Evolutionary conservation across 2,329 filamentous ascomycete genomes (phyloP).

Genomic region (Colletotrichum limetticola): DNA sequence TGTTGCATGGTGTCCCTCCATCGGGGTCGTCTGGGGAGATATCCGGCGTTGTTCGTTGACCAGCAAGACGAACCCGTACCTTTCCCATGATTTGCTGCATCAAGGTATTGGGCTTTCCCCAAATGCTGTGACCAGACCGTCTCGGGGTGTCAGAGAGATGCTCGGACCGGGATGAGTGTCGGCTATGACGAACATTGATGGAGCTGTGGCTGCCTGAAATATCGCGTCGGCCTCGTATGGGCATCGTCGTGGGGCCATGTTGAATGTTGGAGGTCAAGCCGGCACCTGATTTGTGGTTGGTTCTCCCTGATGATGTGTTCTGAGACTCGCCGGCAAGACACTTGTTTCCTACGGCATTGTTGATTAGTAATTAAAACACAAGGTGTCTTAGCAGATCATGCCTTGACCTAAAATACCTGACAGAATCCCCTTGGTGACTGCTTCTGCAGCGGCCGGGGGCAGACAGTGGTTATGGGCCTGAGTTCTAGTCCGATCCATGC

Average conservation of each 20-base stretch:
- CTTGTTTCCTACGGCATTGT: neutral
- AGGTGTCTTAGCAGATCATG: neutral
- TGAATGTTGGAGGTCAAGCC: neutral
- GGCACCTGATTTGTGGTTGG: too few species aligned
- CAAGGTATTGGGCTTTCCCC: neutral
- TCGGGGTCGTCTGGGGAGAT: neutral
- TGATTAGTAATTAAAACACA: neutral
- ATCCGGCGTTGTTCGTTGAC: neutral
- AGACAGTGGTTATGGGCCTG: neutral
- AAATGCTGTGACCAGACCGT: neutral
- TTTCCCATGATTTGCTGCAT: conserved; percentile 19
- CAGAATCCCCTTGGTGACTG: neutral
- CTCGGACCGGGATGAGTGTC: neutral
- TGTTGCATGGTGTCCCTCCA: neutral
- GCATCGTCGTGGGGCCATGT: neutral
- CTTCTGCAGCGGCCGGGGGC: neutral
- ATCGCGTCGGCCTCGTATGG: neutral
- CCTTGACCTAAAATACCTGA: neutral
- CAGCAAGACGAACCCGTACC: neutral
- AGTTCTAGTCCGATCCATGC: neutral
- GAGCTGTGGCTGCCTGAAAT: neutral
- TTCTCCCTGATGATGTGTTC: too few species aligned
- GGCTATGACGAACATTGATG: neutral
- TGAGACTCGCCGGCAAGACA: too few species aligned
- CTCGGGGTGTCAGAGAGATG: neutral